Evolutionary conservation across 805 yeast genomes (phyloP).

Genomic region (Monosporozyma servazzii): DNA sequence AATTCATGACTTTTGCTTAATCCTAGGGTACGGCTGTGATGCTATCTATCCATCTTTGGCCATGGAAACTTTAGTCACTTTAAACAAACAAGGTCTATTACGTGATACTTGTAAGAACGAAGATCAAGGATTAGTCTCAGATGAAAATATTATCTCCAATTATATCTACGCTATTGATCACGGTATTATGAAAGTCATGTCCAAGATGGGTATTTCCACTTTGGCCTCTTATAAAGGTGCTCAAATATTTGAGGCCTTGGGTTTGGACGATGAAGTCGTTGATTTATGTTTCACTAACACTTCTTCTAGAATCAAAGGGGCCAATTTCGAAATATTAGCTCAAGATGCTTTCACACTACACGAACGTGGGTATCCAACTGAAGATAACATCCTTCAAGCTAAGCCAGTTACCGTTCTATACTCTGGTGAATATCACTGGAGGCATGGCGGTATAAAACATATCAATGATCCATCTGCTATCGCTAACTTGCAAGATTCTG

Average conservation of each 20-base stretch:
- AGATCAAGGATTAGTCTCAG: slow-evolving; percentile 45
- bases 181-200: slow-evolving; percentile 94
- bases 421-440: slow-evolving; percentile 95
- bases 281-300: slow-evolving; percentile 96
- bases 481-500: slow-evolving; percentile 96
- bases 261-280: slow-evolving; percentile 89
- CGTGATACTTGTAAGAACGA: slow-evolving; percentile 35
- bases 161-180: slow-evolving; percentile 80
- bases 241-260: slow-evolving; percentile 94
- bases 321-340: slow-evolving; percentile 90
- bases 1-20: slow-evolving; percentile 90
- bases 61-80: slow-evolving; percentile 75
- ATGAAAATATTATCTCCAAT: slow-evolving; percentile 35
- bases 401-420: slow-evolving; percentile 33
- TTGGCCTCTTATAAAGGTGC: slow-evolving; percentile 98
- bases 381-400: slow-evolving; percentile 61
- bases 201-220: slow-evolving; percentile 98
- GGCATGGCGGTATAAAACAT: slow-evolving; percentile 97
- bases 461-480: slow-evolving; percentile 91
- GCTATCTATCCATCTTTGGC: slow-evolving; percentile 92
- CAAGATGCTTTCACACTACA: slow-evolving; percentile 94
- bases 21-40: slow-evolving; percentile 96
- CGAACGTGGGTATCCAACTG: slow-evolving; percentile 80
- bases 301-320: slow-evolving; percentile 92
- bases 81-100: slow-evolving; percentile 73